A percentile compares a stretch with the other conserved stretches of the same genome.
These are phyloP conservation scores for Trichosporon asahii DNA, from an alignment of 1,284 basidiomycete genomes.

Conservation along the genomic window DNA sequence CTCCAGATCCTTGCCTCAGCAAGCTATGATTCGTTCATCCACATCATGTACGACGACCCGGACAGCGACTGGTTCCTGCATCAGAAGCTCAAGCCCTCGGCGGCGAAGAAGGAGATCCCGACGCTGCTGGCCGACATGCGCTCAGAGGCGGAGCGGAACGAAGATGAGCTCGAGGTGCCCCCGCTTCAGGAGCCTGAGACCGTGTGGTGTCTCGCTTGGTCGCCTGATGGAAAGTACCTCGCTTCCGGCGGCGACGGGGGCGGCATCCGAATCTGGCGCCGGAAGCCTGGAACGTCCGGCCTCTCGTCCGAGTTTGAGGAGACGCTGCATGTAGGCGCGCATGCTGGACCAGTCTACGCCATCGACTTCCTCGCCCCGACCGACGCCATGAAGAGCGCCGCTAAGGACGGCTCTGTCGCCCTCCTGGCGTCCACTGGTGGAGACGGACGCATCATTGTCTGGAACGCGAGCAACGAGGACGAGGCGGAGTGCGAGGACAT, in stretches of 20 bases:
- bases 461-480: conserved; percentile 26
- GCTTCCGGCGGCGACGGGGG: conserved; percentile 57
- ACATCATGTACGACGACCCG: conserved; percentile 90
- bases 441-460: conserved; percentile 58
- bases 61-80: conserved; percentile 93
- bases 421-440: conserved; percentile 56
- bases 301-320: conserved; percentile 40
- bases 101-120: conserved; percentile 52
- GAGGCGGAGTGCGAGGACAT: conserved; percentile 43
- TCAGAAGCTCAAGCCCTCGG: conserved; percentile 72
- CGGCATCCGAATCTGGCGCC: conserved; percentile 55
- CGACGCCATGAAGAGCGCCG: conserved; percentile 7
- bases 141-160: conserved; percentile 28
- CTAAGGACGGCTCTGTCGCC: conserved; percentile 46
- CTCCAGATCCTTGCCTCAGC: conserved; percentile 86
- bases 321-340: conserved; percentile 38
- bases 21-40: conserved; percentile 96
- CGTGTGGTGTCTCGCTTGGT: conserved; percentile 82
- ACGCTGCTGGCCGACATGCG: not conserved
- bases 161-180: conserved; percentile 39
- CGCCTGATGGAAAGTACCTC: conserved; percentile 75
- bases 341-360: conserved; percentile 43
- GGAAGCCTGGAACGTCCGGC: conserved; percentile 30
- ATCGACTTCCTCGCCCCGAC: conserved; percentile 34
- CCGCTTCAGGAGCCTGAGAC: conserved; percentile 57